These are phyloP conservation scores for Mucor sp. DNA, from an alignment of 371 early-diverging fungal species.

Conservation along the genomic window DNA sequence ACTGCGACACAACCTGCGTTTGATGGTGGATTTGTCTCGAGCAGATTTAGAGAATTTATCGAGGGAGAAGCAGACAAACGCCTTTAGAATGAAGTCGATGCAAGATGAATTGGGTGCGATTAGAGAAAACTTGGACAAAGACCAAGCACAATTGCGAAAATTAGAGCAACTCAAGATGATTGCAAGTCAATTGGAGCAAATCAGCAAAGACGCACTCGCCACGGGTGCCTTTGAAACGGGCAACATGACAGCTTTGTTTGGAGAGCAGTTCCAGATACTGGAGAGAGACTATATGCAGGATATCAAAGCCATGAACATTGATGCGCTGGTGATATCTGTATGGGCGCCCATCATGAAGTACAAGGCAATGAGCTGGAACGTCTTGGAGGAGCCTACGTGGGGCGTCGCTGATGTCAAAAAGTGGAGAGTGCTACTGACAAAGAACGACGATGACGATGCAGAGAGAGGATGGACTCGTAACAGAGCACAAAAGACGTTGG, in stretches of 20 bases:
- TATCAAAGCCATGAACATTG: conserved; percentile 58
- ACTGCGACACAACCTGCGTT: conserved; percentile 75
- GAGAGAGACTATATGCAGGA: conserved; percentile 55
- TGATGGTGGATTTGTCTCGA: conserved; percentile 73
- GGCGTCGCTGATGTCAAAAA: conserved; percentile 52
- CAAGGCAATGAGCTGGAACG: conserved; percentile 63
- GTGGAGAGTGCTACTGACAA: conserved; percentile 54
- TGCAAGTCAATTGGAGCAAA: conserved; percentile 47
- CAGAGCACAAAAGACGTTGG: conserved; percentile 13
- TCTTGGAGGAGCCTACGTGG: conserved; percentile 63
- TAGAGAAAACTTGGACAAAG: conserved; percentile 36
- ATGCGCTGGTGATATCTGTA: conserved; percentile 68
- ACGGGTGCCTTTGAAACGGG: conserved; percentile 45
- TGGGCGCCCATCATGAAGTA: conserved; percentile 65
- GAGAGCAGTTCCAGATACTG: conserved; percentile 53
- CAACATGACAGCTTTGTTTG: conserved; percentile 55
- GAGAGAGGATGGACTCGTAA: conserved; percentile 15
- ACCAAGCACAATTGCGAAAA: conserved; percentile 36
- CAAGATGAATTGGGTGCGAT: conserved; percentile 45
- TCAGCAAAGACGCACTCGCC: conserved; percentile 43
- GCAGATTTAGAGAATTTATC: conserved; percentile 70
- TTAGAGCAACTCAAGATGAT: conserved; percentile 52
- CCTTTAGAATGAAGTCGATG: conserved; percentile 43
- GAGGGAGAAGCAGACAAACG: conserved; percentile 55
- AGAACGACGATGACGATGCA: conserved; percentile 34